phyloP scores from a whole-genome alignment of 2,329 filamentous ascomycete species.

The Neocucurbitaria cava region DNA sequence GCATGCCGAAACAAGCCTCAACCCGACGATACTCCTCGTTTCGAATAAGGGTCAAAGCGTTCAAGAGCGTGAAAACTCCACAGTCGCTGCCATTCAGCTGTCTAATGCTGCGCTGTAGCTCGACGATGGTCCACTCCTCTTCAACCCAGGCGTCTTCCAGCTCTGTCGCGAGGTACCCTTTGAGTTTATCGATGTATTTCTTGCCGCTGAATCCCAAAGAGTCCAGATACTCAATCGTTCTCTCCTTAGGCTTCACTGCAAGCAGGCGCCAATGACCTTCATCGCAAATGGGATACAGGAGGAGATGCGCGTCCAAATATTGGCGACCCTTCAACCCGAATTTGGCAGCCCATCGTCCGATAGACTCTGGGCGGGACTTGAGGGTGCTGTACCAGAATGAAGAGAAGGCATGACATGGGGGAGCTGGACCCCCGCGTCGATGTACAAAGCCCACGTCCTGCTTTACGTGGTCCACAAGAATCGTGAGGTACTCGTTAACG shows the following conservation, averaged over 20 bases:
- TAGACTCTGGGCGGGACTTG: constrained; percentile 32
- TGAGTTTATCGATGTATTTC: constrained; percentile 26
- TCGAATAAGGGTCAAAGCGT: constrained; percentile 66
- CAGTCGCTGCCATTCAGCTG: constrained; percentile 77
- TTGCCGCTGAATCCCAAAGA: constrained; percentile 61
- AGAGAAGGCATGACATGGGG: constrained; percentile 68
- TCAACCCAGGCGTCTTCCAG: constrained; percentile 63
- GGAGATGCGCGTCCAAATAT: constrained; percentile 68
- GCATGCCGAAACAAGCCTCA: constrained; percentile 64
- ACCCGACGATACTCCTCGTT: constrained; percentile 47
- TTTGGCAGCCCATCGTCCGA: constrained; percentile 57
- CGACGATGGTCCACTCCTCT: constrained; percentile 66
- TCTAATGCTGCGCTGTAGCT: constrained; percentile 54
- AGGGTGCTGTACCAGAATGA: constrained; percentile 71
- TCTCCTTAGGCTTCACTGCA: constrained; percentile 67
- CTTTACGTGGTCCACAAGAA: constrained; percentile 68
- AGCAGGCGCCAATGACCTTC: constrained; percentile 74
- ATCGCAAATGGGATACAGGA: constrained; percentile 74
- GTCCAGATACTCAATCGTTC: constrained; percentile 73
- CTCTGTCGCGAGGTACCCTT: constrained; percentile 65
- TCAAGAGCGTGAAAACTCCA: constrained; percentile 78
- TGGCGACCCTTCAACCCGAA: constrained; percentile 54
- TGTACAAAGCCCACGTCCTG: constrained; percentile 58
- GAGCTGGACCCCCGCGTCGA: constrained; percentile 63
- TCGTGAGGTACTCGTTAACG: constrained; percentile 70